Evolutionary conservation across 257 asterid genomes (phyloP), one percentile per base, ranked within the genome.

Genomic region (Dorcoceras hygrometricum): DNA sequence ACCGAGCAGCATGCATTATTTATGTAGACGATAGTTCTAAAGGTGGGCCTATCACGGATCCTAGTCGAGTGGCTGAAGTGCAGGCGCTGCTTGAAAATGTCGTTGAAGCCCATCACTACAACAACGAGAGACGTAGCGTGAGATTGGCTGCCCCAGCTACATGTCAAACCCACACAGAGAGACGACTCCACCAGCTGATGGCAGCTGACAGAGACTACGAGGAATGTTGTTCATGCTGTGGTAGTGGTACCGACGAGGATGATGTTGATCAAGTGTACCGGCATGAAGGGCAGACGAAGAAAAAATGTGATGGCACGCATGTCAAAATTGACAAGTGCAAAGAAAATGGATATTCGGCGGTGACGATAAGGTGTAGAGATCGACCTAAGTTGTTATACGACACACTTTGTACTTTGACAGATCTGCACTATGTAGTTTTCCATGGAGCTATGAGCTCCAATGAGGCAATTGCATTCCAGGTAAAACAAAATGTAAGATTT

Each of bases 181-280:
- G 97, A 72, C 94, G 98, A 77, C 98, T 93, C 71, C 98, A 93
- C 84, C 96, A 93, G 85, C 75, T 93, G 69, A 79, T 93, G 97
- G 84, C 85, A 6, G 95, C 86, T 2, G 96, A 87, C 56, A 25
- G 84, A 29, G 96, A 93, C 79, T 89, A 87, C 23, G 87, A 86
- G 79, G 80, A 46, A 8, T 85, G 96, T 58, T 69, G 91, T 64
- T 82, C 80, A 23, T 81, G 95, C 23, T 79, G 87, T 54, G 70
- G 75, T 3, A 81, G 75, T 23, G 69, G 62, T 2, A 54, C 70
- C 27, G 87, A 16, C 1, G 53, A 43, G 4, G 53, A 81, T 6
- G 83, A 80, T 12, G 62, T 76, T 4, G 66, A 82, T 25, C 53
- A 43, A 43, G 75, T 67, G 22, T 66, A 68, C 27, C 76, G 63